Conservation (phyloP, 352 stramenopile species). For the Pythium insidiosum region DNA sequence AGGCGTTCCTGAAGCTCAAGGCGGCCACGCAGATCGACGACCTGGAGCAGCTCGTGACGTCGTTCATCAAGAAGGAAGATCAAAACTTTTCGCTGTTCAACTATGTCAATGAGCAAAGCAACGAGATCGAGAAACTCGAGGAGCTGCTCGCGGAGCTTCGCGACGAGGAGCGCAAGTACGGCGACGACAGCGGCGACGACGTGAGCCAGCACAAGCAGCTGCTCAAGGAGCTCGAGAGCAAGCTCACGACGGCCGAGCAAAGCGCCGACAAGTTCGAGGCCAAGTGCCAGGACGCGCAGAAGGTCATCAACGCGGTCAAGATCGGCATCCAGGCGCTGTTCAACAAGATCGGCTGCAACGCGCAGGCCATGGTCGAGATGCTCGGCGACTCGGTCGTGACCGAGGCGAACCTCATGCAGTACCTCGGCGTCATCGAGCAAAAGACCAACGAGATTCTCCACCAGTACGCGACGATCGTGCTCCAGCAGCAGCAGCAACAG, state of each 20-base stretch:
- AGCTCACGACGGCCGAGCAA: slow-evolving; percentile 68
- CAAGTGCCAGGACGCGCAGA: slow-evolving; percentile 85
- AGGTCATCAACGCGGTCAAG: slow-evolving; percentile 88
- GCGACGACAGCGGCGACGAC: slow-evolving; percentile 77
- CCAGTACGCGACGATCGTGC: slow-evolving; percentile 54
- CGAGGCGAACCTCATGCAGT: slow-evolving; percentile 93
- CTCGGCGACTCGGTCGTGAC: slow-evolving; percentile 85
- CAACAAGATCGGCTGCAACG: slow-evolving; percentile 76
- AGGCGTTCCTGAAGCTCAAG: slow-evolving; percentile 93
- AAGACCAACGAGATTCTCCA: slow-evolving; percentile 91
- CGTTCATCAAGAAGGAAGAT: slow-evolving; percentile 95
- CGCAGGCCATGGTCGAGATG: slow-evolving; percentile 77
- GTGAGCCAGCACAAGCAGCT: slow-evolving; percentile 87
- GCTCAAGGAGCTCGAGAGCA: slow-evolving; percentile 81
- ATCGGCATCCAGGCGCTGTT: slow-evolving; percentile 68
- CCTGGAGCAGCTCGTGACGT: slow-evolving; percentile 87
- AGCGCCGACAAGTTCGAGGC: slow-evolving; percentile 86
- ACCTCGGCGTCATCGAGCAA: slow-evolving; percentile 93
- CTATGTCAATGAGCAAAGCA: slow-evolving; percentile 92
- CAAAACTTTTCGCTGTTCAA: slow-evolving; percentile 96
- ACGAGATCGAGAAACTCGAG: slow-evolving; percentile 91
- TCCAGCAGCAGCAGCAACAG: slow-evolving; percentile 37
- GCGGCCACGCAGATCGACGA: slow-evolving; percentile 88
- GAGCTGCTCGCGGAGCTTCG: slow-evolving; percentile 63
- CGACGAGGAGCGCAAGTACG: slow-evolving; percentile 83